These are phyloP conservation scores for Ophiostoma australiae DNA, from an alignment of 2,329 filamentous ascomycete genomes.

Conservation along the genomic window DNA sequence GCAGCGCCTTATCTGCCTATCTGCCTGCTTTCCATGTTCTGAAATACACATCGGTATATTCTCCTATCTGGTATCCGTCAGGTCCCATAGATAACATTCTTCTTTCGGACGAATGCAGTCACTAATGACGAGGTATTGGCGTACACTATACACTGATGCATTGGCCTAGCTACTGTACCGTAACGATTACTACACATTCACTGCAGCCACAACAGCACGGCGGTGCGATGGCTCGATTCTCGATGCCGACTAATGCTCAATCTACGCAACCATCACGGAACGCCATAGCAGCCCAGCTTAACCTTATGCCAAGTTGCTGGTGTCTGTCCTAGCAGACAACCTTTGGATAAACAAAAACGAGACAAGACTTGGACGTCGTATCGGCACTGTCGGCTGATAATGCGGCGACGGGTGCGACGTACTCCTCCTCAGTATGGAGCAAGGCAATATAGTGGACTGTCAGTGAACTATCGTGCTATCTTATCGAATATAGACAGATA, in stretches of 20 bases:
- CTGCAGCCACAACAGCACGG: background rate
- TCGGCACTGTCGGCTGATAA: conserved; percentile 9
- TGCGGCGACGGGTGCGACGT: background rate
- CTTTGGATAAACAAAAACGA: background rate
- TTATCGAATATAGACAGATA: conserved; percentile 9
- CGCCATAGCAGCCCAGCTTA: background rate
- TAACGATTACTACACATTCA: background rate
- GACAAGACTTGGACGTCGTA: background rate
- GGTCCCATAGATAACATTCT: conserved; percentile 13
- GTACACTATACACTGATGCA: background rate
- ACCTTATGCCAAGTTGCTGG: background rate
- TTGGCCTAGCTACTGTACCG: too few relatives aligned
- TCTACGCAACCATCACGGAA: background rate
- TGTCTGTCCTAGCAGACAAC: background rate
- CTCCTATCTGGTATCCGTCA: background rate
- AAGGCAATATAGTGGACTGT: background rate
- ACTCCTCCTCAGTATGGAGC: background rate
- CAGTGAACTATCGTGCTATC: background rate
- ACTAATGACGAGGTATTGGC: background rate
- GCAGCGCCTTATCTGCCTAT: background rate
- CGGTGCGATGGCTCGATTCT: conserved; percentile 4
- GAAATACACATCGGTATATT: background rate
- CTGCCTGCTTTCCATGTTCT: background rate
- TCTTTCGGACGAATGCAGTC: background rate
- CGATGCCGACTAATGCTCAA: background rate